Base-by-base conservation (phyloP, 1,139 yeast species). In the Candida labiduridarum region DNA sequence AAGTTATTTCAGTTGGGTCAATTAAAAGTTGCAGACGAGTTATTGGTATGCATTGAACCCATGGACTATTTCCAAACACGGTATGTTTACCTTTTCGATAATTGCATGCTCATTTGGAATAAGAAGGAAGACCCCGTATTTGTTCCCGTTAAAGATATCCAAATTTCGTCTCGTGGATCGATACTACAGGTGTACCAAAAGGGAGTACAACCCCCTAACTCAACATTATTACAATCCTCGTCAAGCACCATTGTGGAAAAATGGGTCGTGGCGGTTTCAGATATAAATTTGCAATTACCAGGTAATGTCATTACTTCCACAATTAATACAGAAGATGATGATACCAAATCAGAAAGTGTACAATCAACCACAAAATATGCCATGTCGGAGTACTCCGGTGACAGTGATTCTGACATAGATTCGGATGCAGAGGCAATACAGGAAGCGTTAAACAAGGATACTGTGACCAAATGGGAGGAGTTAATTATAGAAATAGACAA, bases 221-320 rank as follows among this genome's bases (percentile, higher is more conserved):
- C 38, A 3, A 46, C 49, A 9, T 41, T 49, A 30, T 25, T 53
- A n/a, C 45, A 50, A 43, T 47, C 52, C 16, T 22, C 43, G 11
- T 35, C 50, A n/a, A 58, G 63, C 34, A 59, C 69, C 3, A 63
- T 75, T 4, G 61, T 75, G 22, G 79, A 76, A 54, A 76, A 76
- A 55, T 76, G 81, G 81, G 78, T 69, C 6, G 74, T 73, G 33
- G 79, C 76, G 1, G 58, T 72, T 8, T 70, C 76, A 2, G 81
- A 76, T 50, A 53, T 57, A 5, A 53, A 55, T 11, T 66, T 67
- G 49, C 49, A 52, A 1, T 68, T 76, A 44, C 81, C 81, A 0
- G 56, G 63, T 1, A 72, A 67, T 8, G 59, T 71, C 10, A 53
- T 76, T n/a, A 71, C 80, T 0, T 71, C 78, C 0, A 73, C 79